Base-by-base conservation (phyloP, 129 eudicot genomes). In the Helianthus tuberosus region DNA sequence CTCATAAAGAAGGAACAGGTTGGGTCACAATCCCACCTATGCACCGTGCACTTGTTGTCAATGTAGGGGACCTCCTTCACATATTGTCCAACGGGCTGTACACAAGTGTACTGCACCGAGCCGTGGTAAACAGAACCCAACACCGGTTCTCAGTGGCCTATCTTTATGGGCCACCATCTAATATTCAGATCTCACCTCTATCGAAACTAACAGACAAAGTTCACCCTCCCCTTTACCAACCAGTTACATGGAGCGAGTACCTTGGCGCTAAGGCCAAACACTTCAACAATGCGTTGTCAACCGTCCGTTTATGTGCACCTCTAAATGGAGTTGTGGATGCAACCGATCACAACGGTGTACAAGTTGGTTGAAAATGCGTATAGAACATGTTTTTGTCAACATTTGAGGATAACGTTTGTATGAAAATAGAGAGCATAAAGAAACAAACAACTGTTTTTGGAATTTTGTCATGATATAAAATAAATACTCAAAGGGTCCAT, bases 161-260 rank as follows among this genome's bases (percentile, higher is more conserved):
- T 78, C 83, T 92, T 0, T 92, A 83, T 17, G 97, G 96, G 5
- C 97, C 97, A 14, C 88, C 93, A 0, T 27, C 89, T 1, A 69
- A 74, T 46, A 85, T 85, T 36, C 74, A 81, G 54, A 87, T 92
- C 65, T 80, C 84, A 11, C 97, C 97, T 3, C 79, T 86, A 4
- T 52, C 89, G 5, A 83, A 87, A 64, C 75, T 92, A 27, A 80
- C 78, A 0, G 96, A 92, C 65, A 72, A 73, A 17, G 64, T 29
- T 47, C 93, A 87, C 76, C 96, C 96, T 3, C 89, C 93, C 1
- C 83, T 87, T 4, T 92, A 85, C 46, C 79, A 91, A 64, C 80
- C 98, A 0, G 84, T 92, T 11, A 92, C 96, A 0, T 92, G 98
- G 98, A 85, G 87, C 20, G 96, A 92, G 65, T 92, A 87, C 63